phyloP scores from a whole-genome alignment of 441 rosid genomes.

The Euphorbia schlechtendalii region DNA sequence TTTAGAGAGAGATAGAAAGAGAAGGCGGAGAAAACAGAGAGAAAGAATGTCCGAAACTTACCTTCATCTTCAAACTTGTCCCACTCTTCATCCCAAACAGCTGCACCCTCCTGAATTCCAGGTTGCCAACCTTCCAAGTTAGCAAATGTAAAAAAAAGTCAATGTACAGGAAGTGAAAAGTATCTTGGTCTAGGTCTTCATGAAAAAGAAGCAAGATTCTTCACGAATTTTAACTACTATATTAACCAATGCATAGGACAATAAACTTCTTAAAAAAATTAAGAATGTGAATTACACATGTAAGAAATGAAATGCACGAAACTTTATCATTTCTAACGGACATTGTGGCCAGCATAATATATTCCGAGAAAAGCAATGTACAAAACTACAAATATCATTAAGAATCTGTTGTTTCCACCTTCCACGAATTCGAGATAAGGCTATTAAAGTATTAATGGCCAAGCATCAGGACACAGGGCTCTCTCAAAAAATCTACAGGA shows the following conservation, averaged over 20 bases:
- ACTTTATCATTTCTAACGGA: not conserved
- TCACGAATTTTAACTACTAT: not conserved
- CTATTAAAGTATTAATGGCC: not conserved
- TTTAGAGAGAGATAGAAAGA: not conserved
- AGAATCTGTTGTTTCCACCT: not conserved
- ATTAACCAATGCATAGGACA: not conserved
- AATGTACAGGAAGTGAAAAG: conserved; percentile 16
- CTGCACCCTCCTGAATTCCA: conserved; percentile 84
- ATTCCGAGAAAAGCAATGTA: not conserved
- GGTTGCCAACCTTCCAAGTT: conserved; percentile 86
- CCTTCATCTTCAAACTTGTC: conserved; percentile 99
- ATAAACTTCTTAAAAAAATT: not conserved
- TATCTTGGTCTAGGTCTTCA: not conserved
- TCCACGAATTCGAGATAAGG: not conserved
- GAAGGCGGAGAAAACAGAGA: not conserved
- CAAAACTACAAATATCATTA: not conserved
- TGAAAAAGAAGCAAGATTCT: not conserved
- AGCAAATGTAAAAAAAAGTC: conserved; percentile 25
- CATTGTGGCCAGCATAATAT: not conserved
- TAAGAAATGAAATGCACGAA: not conserved
- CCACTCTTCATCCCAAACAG: conserved; percentile 98
- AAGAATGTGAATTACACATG: not conserved
- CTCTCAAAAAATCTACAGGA: not conserved
- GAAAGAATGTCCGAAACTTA: conserved; percentile 17
- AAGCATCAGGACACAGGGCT: not conserved